Evolutionary conservation across 192 early-diverging fungal species (phyloP), one percentile per base, ranked within the genome.

Genomic region (Backusella tuberculispora): DNA sequence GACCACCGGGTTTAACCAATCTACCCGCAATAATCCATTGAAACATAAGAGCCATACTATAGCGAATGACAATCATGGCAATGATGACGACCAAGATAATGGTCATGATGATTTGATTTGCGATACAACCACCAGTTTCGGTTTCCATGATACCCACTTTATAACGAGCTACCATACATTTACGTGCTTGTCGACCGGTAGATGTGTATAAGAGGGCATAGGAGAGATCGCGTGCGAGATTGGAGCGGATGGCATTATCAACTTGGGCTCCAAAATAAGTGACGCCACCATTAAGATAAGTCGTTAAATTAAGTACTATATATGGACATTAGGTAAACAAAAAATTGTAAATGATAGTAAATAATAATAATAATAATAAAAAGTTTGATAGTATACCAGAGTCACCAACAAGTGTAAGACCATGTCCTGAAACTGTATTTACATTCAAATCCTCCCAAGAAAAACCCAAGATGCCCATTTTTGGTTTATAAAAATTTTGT

Each of bases 41-140:
- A 78, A 90, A 90, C 6, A 86, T 76, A 0, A 90, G 74, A 5
- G 89, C 89, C 89, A 90, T 90, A 41, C 85, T 73, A 76, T 88
- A 91, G 3, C 88, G 89, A 38, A 85, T 86, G 38, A 87, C 71
- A 63, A 91, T 86, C 48, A 91, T 83, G 6, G 82, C 84, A 21
- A 87, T 78, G 78, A 91, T 91, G 9, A 89, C 80, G 0, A 84
- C 80, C 42, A 91, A 76, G 40, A 87, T 86, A n/a, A 85, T 14
- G 42, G 82, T 83, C 83, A 86, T 88, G 73, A 88, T 87, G 48
- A 88, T 82, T 29, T 84, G 81, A 47, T 82, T 76, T 0, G 86
- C 84, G 69, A 90, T 86, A 81, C 89, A 90, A 2, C 89, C 89
- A 56, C 83, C 80, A 4, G 88, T 85, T 53, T 89, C 87, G 73